A percentile compares a stretch with the other conserved stretches of the same genome.
These are phyloP conservation scores for Acacia concinna DNA, from an alignment of 331 rosid species.

Conservation along the genomic window DNA sequence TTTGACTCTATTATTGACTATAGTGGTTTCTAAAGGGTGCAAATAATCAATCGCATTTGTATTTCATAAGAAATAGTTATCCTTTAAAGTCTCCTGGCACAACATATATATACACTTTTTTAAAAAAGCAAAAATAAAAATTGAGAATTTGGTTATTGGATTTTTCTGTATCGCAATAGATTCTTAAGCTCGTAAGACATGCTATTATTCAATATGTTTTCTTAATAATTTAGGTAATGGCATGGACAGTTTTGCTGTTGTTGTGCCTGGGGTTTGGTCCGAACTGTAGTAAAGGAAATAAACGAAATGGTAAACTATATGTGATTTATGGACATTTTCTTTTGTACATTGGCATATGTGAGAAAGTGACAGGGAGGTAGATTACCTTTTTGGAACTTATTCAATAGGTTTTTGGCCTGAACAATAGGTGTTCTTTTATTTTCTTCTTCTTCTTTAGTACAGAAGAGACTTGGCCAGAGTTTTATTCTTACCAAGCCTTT, in stretches of 20 bases:
- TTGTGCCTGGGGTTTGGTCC: neutral
- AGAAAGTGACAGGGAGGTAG: neutral
- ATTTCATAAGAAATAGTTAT: neutral
- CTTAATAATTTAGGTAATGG: neutral
- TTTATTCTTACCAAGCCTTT: neutral
- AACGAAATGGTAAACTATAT: neutral
- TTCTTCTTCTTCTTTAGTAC: neutral
- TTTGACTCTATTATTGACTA: constrained; percentile 23
- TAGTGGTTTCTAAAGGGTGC: constrained; percentile 17
- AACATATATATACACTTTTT: neutral
- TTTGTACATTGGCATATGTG: neutral
- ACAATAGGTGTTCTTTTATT: too few species aligned
- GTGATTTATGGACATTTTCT: neutral
- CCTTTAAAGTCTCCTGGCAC: neutral
- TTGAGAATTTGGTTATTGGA: neutral
- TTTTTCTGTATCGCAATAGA: neutral
- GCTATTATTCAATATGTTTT: neutral
- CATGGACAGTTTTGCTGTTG: neutral
- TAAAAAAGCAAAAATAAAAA: neutral
- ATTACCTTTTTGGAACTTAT: neutral
- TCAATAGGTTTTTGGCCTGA: neutral
- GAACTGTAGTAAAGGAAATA: neutral
- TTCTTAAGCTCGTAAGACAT: neutral
- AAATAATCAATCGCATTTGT: constrained; percentile 5
- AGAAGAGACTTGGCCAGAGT: neutral